phyloP scores from a whole-genome alignment of 805 yeast genomes.

The Tetrapisispora iriomotensis region DNA sequence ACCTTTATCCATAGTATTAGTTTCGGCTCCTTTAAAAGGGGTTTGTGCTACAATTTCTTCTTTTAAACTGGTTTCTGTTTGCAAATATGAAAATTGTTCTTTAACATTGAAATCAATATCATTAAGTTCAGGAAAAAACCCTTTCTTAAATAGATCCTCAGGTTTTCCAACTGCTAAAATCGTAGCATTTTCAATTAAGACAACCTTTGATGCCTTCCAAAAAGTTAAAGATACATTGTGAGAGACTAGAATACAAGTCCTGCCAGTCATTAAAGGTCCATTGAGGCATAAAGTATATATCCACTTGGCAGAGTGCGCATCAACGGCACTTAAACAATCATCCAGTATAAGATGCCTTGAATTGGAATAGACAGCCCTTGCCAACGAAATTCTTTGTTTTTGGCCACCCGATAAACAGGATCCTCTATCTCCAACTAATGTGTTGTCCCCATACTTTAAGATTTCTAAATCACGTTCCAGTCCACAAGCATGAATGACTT shows the following conservation, averaged over 20 bases:
- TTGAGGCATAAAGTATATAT: slow-evolving; percentile 84
- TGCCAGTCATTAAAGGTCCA: slow-evolving; percentile 73
- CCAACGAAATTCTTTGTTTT: slow-evolving; percentile 90
- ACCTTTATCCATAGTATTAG: no score
- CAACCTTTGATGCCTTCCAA: slow-evolving; percentile 68
- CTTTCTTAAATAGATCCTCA: slow-evolving; percentile 48
- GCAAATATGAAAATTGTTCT: neutral
- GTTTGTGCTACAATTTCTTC: neutral
- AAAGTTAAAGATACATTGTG: slow-evolving; percentile 89
- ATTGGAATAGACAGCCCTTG: slow-evolving; percentile 85
- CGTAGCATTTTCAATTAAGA: slow-evolving; percentile 76
- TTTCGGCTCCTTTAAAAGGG: no score
- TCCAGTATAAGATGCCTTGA: slow-evolving; percentile 77
- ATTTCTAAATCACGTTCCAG: slow-evolving; percentile 78
- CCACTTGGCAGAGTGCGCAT: slow-evolving; percentile 90
- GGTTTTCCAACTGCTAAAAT: slow-evolving; percentile 73
- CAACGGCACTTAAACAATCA: slow-evolving; percentile 95
- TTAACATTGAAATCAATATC: neutral
- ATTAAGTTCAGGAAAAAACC: slow-evolving; percentile 36
- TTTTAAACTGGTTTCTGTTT: neutral
- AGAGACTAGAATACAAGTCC: slow-evolving; percentile 86
- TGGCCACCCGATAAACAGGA: slow-evolving; percentile 95
- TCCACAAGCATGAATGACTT: slow-evolving; percentile 83
- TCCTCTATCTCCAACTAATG: slow-evolving; percentile 97
- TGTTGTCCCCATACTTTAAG: slow-evolving; percentile 78